phyloP scores from a whole-genome alignment of 2,329 filamentous ascomycete species.

The Ophiostoma perfectum region DNA sequence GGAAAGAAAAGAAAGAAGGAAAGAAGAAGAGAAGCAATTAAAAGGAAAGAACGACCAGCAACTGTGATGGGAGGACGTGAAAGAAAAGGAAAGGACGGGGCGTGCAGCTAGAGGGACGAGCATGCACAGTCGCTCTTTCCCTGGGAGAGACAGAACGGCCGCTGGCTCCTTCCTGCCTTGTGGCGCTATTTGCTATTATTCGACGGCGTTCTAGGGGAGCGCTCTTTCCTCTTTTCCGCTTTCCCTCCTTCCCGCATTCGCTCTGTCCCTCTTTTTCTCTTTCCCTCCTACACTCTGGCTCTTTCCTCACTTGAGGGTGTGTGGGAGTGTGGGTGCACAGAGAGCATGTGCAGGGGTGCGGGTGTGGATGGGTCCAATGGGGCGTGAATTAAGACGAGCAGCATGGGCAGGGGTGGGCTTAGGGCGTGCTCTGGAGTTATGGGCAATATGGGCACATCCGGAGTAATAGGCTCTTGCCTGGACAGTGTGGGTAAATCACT shows the following conservation, averaged over 20 bases:
- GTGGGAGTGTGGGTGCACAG: conserved; percentile 3
- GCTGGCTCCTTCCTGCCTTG: not conserved
- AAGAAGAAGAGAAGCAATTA: not conserved
- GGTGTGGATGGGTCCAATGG: conserved; percentile 14
- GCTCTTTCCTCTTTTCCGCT: not conserved
- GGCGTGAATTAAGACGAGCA: conserved; percentile 7
- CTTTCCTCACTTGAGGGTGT: too few species aligned
- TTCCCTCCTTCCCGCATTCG: not conserved
- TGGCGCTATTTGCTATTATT: not conserved
- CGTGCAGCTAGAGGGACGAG: conserved; percentile 5
- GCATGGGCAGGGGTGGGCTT: conserved; percentile 5
- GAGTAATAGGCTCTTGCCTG: conserved; percentile 1
- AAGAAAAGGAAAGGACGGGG: conserved; percentile 15
- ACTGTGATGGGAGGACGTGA: conserved; percentile 4
- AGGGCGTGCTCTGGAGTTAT: not conserved
- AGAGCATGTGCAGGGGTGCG: conserved; percentile 2
- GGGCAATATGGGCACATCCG: not conserved
- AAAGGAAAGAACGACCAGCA: not conserved
- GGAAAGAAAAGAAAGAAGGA: conserved; percentile 9
- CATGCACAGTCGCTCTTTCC: not conserved
- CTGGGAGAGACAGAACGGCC: too few species aligned
- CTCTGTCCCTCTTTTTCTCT: not conserved
- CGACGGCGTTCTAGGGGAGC: too few species aligned
- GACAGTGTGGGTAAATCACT: conserved; percentile 7
- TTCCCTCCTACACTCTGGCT: too few species aligned